These are phyloP conservation scores for Suillus subluteus DNA, from an alignment of 768 basidiomycete species.

Conservation along the genomic window DNA sequence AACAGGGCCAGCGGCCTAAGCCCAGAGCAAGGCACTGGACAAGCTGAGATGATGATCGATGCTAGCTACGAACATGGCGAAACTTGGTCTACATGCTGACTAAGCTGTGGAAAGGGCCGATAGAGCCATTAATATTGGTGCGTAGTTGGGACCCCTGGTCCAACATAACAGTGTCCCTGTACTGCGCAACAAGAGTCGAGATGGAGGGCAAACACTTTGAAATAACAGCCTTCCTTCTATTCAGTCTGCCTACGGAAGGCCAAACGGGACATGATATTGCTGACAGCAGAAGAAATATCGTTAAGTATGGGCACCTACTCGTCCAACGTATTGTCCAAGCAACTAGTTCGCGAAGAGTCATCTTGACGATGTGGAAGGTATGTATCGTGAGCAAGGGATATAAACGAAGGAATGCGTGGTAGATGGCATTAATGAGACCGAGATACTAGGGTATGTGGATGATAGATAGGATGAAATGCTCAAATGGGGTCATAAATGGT, in stretches of 20 bases:
- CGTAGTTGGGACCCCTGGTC: too few species aligned
- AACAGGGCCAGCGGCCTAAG: too few species aligned
- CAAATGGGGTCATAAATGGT: constrained; percentile 27
- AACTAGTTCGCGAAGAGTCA: constrained; percentile 10
- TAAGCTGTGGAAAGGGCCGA: too few species aligned
- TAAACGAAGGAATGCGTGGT: constrained; percentile 25
- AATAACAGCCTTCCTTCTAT: neutral
- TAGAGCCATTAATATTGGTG: too few species aligned
- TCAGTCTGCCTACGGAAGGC: neutral
- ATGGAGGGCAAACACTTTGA: neutral
- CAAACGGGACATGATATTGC: neutral
- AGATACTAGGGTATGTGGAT: constrained; percentile 33
- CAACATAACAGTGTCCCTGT: neutral
- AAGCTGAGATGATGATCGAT: too few species aligned
- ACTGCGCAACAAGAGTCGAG: neutral
- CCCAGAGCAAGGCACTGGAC: too few species aligned
- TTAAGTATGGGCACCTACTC: neutral
- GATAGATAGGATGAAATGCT: constrained; percentile 26
- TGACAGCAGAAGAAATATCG: neutral
- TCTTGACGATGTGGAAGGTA: constrained; percentile 10
- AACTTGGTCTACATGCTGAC: too few species aligned
- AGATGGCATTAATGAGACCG: constrained; percentile 23
- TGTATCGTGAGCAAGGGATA: constrained; percentile 24
- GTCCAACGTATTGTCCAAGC: constrained; percentile 9
- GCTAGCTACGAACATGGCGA: too few species aligned